phyloP scores from a whole-genome alignment of 2,329 filamentous ascomycete genomes.

The Ophiostoma piceae region DNA sequence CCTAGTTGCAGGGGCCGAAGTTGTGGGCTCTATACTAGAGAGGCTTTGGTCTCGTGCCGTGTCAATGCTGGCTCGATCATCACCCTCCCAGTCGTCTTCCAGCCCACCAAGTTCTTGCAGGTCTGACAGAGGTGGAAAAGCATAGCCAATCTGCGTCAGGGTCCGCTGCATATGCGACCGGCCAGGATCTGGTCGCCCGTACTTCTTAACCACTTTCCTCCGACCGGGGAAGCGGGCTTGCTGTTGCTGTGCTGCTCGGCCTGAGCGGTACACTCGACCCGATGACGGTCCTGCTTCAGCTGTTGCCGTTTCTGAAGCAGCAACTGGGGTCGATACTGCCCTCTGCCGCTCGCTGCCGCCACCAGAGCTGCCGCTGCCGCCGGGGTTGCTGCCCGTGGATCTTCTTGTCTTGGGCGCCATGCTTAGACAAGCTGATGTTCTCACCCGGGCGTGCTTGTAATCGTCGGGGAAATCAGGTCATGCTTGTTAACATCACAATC shows the following conservation, averaged over 20 bases:
- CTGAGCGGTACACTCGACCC: conserved; percentile 29
- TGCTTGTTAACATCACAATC: background rate
- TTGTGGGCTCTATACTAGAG: background rate
- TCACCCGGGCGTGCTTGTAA: background rate
- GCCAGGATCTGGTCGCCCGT: background rate
- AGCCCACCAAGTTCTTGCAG: conserved; percentile 21
- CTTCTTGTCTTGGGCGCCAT: conserved; percentile 28
- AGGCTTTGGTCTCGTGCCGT: background rate
- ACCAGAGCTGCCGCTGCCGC: background rate
- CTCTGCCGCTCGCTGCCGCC: background rate
- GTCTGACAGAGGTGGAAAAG: conserved; percentile 17
- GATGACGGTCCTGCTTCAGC: background rate
- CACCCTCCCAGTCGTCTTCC: background rate
- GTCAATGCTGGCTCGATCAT: conserved; percentile 24
- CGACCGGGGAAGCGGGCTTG: conserved; percentile 34
- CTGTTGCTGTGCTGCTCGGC: conserved; percentile 28
- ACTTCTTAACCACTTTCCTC: conserved; percentile 19
- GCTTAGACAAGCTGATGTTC: background rate
- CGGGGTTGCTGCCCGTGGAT: conserved; percentile 11
- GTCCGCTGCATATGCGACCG: conserved; percentile 33
- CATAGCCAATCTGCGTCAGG: conserved; percentile 35
- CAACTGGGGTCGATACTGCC: conserved; percentile 1
- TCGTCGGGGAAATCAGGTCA: too few species aligned
- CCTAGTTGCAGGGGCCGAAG: background rate
- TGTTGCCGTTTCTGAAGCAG: background rate